A percentile compares a stretch with the other conserved stretches of the same genome.
Conservation (phyloP, 257 asterid genomes). For the Solanum paucissectum region DNA sequence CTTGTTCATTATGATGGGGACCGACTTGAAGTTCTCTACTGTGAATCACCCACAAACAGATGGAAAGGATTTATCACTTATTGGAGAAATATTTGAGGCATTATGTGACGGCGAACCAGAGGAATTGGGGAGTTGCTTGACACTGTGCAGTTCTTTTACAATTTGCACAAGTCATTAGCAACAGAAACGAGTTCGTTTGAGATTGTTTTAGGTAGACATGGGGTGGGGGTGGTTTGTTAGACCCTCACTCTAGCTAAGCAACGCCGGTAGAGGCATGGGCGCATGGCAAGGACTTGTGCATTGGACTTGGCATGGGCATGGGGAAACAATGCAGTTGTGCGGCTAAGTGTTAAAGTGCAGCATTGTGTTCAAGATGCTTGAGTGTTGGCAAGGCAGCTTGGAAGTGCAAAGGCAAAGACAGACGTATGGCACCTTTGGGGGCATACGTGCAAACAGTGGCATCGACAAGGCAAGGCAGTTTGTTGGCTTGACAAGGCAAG, state of each 20-base stretch:
- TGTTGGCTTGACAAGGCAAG: neutral
- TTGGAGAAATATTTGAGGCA: too few species aligned
- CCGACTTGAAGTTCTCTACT: too few species aligned
- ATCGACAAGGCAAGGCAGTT: neutral
- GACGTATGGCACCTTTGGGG: neutral
- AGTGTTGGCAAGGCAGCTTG: neutral
- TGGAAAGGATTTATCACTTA: too few species aligned
- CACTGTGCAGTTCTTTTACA: neutral
- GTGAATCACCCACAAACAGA: too few species aligned
- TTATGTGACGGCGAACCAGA: too few species aligned
- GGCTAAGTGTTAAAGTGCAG: neutral
- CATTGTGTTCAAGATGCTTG: neutral
- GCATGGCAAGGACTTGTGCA: neutral
- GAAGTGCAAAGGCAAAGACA: neutral
- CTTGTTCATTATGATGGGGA: too few species aligned
- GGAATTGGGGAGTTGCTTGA: too few species aligned
- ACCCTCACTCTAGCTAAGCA: too few species aligned
- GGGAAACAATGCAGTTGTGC: neutral
- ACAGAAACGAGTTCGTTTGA: neutral
- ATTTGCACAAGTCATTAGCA: neutral
- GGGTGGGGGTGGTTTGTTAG: neutral
- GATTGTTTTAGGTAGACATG: neutral
- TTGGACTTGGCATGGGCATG: neutral
- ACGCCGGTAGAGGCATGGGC: neutral
- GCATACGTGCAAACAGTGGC: neutral